phyloP scores from a whole-genome alignment of 2,329 filamentous ascomycete species.

The Scytalidium lignicola region DNA sequence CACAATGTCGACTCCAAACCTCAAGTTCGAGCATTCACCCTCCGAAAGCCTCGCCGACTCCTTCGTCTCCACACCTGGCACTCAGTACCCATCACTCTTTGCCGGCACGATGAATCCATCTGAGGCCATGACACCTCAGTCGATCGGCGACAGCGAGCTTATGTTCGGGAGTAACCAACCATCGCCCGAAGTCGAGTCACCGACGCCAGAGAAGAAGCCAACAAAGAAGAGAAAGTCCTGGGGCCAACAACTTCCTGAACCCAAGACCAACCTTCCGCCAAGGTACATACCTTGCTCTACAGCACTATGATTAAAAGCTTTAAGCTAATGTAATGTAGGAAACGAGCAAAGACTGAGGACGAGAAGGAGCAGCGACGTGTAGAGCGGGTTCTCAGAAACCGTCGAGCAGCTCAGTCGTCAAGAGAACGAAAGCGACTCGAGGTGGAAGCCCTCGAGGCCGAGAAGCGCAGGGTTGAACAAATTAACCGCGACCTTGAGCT shows the following conservation, averaged over 20 bases:
- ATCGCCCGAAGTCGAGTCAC: constrained; percentile 7
- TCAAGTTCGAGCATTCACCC: constrained; percentile 29
- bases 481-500: constrained; percentile 67
- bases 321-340: constrained; percentile 47
- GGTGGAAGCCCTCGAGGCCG: constrained; percentile 73
- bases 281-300: constrained; percentile 48
- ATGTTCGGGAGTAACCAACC: constrained; percentile 18
- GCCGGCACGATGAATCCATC: constrained; percentile 19
- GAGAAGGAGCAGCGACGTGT: constrained; percentile 98
- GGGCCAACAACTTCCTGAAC: constrained; percentile 94
- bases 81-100: constrained; percentile 26
- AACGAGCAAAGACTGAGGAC: constrained; percentile 97
- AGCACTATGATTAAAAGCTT: constrained; percentile 5
- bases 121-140: constrained; percentile 27
- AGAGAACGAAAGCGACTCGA: constrained; percentile 62
- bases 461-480: constrained; percentile 61
- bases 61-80: constrained; percentile 28
- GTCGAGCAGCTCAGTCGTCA: constrained; percentile 92
- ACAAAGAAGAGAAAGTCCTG: constrained; percentile 96
- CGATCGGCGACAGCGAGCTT: constrained; percentile 24
- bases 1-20: constrained; percentile 16
- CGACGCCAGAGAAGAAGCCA: constrained; percentile 59
- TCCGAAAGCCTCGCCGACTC: constrained; percentile 26
- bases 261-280: constrained; percentile 92
- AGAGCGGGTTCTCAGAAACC: constrained; percentile 93